Conservation (phyloP, 2,329 filamentous ascomycete genomes). For the Hymenoscyphus linearis region DNA sequence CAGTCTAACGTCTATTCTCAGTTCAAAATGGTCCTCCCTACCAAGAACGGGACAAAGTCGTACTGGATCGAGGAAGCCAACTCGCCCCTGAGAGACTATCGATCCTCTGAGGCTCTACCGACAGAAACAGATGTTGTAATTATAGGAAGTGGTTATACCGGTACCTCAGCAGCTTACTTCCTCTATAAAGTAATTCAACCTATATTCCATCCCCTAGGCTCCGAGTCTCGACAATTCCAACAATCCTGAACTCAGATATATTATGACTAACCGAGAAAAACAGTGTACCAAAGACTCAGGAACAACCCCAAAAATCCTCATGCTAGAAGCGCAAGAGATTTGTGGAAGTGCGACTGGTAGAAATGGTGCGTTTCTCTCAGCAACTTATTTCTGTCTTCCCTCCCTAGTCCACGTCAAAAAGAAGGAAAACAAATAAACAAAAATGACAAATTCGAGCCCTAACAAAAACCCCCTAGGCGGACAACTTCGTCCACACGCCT, state of each 20-base stretch:
- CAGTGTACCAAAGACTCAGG: constrained; percentile 23
- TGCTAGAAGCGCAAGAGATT: constrained; percentile 37
- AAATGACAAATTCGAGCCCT: no score
- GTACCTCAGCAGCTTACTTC: constrained; percentile 16
- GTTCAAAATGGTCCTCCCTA: constrained; percentile 8
- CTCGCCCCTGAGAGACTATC: constrained; percentile 12
- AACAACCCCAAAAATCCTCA: constrained; percentile 27
- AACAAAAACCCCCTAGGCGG: constrained; percentile 17
- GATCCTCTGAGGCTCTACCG: constrained; percentile 13
- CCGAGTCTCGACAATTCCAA: background rate
- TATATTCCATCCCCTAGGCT: background rate
- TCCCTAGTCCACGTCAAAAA: no score
- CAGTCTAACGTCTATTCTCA: background rate
- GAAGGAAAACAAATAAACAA: constrained; percentile 24
- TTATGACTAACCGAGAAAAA: background rate
- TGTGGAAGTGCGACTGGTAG: constrained; percentile 39
- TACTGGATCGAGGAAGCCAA: constrained; percentile 17
- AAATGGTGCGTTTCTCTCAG: constrained; percentile 29
- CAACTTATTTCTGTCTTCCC: background rate
- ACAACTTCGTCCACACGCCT: constrained; percentile 33
- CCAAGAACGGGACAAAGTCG: constrained; percentile 7
- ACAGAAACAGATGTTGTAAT: constrained; percentile 17
- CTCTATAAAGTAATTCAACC: constrained; percentile 17
- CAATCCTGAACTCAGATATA: background rate
- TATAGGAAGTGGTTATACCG: constrained; percentile 17